phyloP scores from a whole-genome alignment of 768 basidiomycete species.

The Glaciozyma martinii region DNA sequence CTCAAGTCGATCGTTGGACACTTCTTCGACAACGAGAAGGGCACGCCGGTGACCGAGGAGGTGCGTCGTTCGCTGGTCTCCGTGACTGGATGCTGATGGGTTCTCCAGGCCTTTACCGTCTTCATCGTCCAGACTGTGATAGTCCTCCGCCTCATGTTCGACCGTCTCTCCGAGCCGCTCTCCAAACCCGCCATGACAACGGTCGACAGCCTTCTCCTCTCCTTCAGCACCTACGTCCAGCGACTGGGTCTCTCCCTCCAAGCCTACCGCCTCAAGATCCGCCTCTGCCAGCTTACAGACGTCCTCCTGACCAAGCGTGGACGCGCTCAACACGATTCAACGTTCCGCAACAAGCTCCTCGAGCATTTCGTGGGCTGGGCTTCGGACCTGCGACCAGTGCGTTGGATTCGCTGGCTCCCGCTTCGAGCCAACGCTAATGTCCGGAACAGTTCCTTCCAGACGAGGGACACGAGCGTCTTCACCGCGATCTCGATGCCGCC shows the following conservation, averaged over 20 bases:
- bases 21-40: constrained; percentile 22
- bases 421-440: not conserved
- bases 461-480: constrained; percentile 14
- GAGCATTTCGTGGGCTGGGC: constrained; percentile 1
- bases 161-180: constrained; percentile 53
- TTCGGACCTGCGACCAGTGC: not conserved
- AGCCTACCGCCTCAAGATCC: constrained; percentile 59
- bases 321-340: constrained; percentile 1
- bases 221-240: constrained; percentile 58
- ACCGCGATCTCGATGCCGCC: constrained; percentile 58
- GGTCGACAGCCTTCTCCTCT: constrained; percentile 41
- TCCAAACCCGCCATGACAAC: constrained; percentile 53
- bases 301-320: constrained; percentile 54
- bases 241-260: constrained; percentile 49
- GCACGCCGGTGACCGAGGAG: constrained; percentile 23
- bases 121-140: constrained; percentile 53
- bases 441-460: not conserved
- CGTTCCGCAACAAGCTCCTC: not conserved
- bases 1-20: constrained; percentile 2
- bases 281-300: constrained; percentile 66
- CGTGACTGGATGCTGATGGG: too few species aligned
- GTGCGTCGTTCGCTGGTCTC: too few species aligned
- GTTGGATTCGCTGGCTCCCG: not conserved
- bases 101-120: constrained; percentile 21
- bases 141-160: constrained; percentile 67